Base-by-base conservation (phyloP, 345 rosid genomes). In the Excoecaria agallocha region DNA sequence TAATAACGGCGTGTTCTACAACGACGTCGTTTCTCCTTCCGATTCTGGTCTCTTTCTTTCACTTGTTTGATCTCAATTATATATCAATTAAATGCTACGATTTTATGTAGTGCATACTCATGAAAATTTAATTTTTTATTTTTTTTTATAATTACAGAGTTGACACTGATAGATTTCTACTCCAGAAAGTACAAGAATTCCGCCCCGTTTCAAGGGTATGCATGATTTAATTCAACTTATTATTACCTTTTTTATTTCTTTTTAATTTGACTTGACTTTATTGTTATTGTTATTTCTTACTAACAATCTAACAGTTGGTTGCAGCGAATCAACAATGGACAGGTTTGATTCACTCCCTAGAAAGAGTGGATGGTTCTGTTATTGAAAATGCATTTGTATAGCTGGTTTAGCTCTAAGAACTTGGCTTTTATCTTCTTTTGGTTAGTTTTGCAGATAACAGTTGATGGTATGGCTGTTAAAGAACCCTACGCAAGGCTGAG, bases 191-290 rank as follows among this genome's bases (percentile, higher is more conserved):
- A 89, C 83, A 85, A 81, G 49, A 84, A 73, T 74, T 93, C 96
- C 35, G 97, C 98, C 85, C 98, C 98, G 20, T 75, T 81, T 64
- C 90, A 82, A 71, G 97, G 98, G 98, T 93, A 86, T 77, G 35
- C 50, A 16, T 13, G 20, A 52, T 46, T 43, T 8, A 24, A 39
- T 13, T 24, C 37, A n/a, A 59, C 45, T 11, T 10, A 25, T 22
- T 17, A 30, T 55, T 15, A 19, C 15, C 45, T 68, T 24, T 1
- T 43, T 22, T 17, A 30, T 55, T 15, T 25, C 15, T 50, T 68
- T 24, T 1, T 43, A 30, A 30, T 30, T 50, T 45, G 16, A 11
- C 51, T 43, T 39, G 15, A 46, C 9, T 69, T 35, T 65, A 30
- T 46, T 39, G 13, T 56, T 6, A 59, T 65, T 43, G 12, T 45